Evolutionary conservation across 2,329 filamentous ascomycete species (phyloP), one percentile per base, ranked within the genome.

Genomic region (Orbilia ellipsospora): DNA sequence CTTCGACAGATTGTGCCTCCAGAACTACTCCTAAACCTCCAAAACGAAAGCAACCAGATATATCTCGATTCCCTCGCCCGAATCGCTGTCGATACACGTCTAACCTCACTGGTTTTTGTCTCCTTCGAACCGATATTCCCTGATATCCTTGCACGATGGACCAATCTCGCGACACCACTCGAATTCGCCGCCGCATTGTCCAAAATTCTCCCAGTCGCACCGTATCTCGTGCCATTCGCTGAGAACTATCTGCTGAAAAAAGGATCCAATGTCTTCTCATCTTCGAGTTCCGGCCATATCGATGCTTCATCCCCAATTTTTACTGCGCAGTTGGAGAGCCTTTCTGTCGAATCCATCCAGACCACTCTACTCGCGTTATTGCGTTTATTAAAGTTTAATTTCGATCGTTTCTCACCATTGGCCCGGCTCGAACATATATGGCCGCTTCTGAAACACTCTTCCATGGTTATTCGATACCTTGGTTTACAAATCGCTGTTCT

Each of bases 191-290:
- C 90, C 67, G 90, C 92, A 36, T 91, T 97, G 83, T 90, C 92
- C 75, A 88, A 91, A 80, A 86, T 97, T 77, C 82, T 97, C 79
- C 92, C 93, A 16, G 90, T 95, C 84, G 91, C 92, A 78, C 91
- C 93, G 60, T 89, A 94, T 81, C 85, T 98, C 51, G 89, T 90
- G 63, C 87, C 89, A 73, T 92, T 93, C 81, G 87, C 92, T 77
- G 87, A 90, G 82, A 84, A 85, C 80, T 81, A 82, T 73, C 78
- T 83, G 59, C 72, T 77, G 18, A 57, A 54, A 12, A 28, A 61
- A 5, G 72, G 60, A 31, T 15, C 12, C 7, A 73, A n/a, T 20
- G 13, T 5, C 15, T 65, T 73, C 55, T 42, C 77, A 10, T 54
- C 31, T 13, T 70, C 44, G 7, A 26, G 57, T 15, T 26, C n/a